Evolutionary conservation across 2,329 filamentous ascomycete species (phyloP).

Genomic region (Escovopsis sp.): DNA sequence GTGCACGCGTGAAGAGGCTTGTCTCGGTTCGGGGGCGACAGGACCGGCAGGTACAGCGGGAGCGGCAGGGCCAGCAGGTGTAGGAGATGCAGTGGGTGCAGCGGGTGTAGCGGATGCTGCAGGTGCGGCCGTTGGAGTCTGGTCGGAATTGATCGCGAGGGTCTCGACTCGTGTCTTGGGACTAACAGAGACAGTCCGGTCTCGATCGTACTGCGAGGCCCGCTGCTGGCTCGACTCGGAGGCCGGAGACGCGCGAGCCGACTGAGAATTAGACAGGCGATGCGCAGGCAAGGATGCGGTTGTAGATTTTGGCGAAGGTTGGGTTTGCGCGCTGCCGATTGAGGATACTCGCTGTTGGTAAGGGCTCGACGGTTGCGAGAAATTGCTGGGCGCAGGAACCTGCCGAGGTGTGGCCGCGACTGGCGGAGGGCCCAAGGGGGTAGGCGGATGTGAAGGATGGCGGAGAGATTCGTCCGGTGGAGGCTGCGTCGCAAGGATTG

Average conservation of each 20-base stretch:
- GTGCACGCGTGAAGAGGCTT: constrained; percentile 10
- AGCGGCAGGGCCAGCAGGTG: too few species aligned
- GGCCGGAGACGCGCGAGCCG: constrained; percentile 26
- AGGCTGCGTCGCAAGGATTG: constrained; percentile 29
- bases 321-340: constrained; percentile 13
- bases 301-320: constrained; percentile 19
- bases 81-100: too few species aligned
- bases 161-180: constrained; percentile 55
- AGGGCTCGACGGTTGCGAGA: constrained; percentile 40
- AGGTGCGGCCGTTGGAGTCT: constrained; percentile 6
- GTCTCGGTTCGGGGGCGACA: constrained; percentile 14
- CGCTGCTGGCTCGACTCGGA: constrained; percentile 31
- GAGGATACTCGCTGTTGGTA: constrained; percentile 36
- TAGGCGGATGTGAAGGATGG: constrained; percentile 37
- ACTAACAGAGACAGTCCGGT: constrained; percentile 59
- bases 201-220: constrained; percentile 45
- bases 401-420: constrained; percentile 29
- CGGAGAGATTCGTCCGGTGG: constrained; percentile 27
- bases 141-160: constrained; percentile 28
- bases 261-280: constrained; percentile 19
- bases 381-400: constrained; percentile 23
- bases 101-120: too few species aligned
- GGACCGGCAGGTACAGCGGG: too few species aligned
- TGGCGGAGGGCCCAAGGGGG: constrained; percentile 36
- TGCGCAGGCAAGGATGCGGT: constrained; percentile 20